Evolutionary conservation across 768 basidiomycete species (phyloP).

Genomic region (Pleurotus giganteus): DNA sequence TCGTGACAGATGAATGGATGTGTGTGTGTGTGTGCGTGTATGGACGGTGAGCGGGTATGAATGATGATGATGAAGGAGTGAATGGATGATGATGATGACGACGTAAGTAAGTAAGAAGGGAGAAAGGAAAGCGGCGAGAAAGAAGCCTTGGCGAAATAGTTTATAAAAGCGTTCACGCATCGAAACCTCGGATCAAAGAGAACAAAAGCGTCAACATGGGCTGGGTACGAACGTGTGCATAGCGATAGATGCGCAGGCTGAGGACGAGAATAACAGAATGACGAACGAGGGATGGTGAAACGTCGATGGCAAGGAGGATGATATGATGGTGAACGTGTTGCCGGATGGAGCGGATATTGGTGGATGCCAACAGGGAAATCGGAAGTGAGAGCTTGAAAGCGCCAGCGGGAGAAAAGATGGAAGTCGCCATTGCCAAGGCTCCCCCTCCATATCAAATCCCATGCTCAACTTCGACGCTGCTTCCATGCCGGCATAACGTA

Average conservation of each 20-base stretch:
- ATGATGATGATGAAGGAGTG: background rate
- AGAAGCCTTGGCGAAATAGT: no score
- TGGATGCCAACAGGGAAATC: background rate
- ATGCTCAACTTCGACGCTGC: background rate
- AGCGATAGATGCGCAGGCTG: background rate
- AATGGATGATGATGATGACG: background rate
- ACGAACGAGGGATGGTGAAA: background rate
- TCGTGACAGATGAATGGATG: no score
- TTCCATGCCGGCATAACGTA: background rate
- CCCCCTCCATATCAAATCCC: background rate
- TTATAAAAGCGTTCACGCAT: no score
- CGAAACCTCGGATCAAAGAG: slow-evolving; percentile 7
- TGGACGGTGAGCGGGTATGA: background rate
- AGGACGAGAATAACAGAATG: background rate
- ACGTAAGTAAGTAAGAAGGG: background rate
- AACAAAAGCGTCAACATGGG: background rate
- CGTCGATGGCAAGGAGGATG: background rate
- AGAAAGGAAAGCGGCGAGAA: background rate
- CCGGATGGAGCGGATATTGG: background rate
- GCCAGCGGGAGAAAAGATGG: background rate
- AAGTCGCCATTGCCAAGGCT: background rate
- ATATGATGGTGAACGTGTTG: background rate
- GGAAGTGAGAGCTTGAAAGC: background rate
- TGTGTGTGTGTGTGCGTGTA: no score
- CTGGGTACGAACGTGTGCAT: slow-evolving; percentile 6